phyloP scores from a whole-genome alignment of 768 basidiomycete species.

The Lactarius indigo region DNA sequence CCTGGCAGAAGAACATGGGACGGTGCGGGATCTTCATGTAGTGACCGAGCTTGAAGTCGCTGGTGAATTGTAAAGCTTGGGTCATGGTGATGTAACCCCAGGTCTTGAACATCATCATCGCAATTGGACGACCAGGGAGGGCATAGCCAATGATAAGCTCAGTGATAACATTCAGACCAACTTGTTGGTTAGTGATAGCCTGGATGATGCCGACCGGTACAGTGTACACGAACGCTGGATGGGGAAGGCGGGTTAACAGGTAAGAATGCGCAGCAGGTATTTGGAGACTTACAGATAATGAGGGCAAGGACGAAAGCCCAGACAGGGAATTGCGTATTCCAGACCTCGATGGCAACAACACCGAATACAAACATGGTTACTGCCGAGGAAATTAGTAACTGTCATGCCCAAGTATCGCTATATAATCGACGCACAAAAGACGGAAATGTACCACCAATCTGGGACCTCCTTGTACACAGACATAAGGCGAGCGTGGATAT shows the following conservation, averaged over 20 bases:
- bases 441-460: constrained; percentile 77
- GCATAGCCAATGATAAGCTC: constrained; percentile 80
- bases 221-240: constrained; percentile 39
- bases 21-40: constrained; percentile 72
- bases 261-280: not conserved
- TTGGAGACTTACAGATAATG: constrained; percentile 43
- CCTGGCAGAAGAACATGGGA: constrained; percentile 68
- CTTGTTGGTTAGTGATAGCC: constrained; percentile 78
- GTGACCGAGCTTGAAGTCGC: constrained; percentile 75
- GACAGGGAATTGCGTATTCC: constrained; percentile 71
- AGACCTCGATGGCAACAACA: constrained; percentile 64
- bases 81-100: constrained; percentile 72
- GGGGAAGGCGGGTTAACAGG: not conserved
- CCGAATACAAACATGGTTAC: constrained; percentile 66
- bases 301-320: constrained; percentile 72
- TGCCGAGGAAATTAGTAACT: constrained; percentile 20
- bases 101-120: constrained; percentile 86
- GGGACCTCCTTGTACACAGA: constrained; percentile 70
- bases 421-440: constrained; percentile 43
- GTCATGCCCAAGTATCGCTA: not conserved
- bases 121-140: constrained; percentile 72
- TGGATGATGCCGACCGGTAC: constrained; percentile 56
- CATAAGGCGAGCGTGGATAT: constrained; percentile 85
- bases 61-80: constrained; percentile 65
- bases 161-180: constrained; percentile 73